Evolutionary conservation across 768 basidiomycete species (phyloP).

Genomic region (Phlebiopsis gigantea): DNA sequence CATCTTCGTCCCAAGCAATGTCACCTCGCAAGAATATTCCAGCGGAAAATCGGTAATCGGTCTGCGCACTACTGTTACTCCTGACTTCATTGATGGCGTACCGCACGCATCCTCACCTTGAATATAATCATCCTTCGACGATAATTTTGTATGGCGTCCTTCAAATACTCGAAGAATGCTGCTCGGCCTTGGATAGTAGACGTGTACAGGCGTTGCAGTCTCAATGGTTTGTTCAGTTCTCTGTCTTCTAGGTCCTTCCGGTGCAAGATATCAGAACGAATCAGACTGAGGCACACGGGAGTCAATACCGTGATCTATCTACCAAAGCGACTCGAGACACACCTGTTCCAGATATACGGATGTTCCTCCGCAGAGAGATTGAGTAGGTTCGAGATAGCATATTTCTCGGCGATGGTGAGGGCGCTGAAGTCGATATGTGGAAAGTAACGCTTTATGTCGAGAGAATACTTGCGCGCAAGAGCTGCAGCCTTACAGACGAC

Average conservation of each 20-base stretch:
- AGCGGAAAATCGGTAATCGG: conserved; percentile 54
- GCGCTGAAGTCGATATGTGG: conserved; percentile 54
- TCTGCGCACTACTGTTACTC: conserved; percentile 29
- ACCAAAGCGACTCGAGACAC: not conserved
- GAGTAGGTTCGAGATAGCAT: conserved; percentile 41
- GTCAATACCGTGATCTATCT: no score
- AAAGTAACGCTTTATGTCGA: conserved; percentile 43
- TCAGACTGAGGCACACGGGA: conserved; percentile 37
- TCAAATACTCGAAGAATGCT: conserved; percentile 60
- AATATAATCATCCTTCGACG: conserved; percentile 53
- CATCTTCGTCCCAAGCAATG: conserved; percentile 38
- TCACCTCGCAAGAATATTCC: conserved; percentile 61
- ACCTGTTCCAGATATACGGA: conserved; percentile 51
- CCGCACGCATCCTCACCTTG: conserved; percentile 34
- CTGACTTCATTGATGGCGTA: not conserved
- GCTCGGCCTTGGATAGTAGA: conserved; percentile 45
- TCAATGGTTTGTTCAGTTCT: conserved; percentile 45
- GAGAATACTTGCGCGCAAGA: conserved; percentile 37
- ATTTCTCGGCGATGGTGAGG: conserved; percentile 46
- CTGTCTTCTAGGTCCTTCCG: conserved; percentile 45
- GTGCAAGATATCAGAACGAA: conserved; percentile 55
- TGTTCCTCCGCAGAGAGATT: conserved; percentile 34
- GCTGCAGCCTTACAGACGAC: conserved; percentile 45
- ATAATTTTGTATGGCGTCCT: conserved; percentile 50
- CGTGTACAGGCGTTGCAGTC: conserved; percentile 56